Conservation (phyloP, 345 rosid genomes). For the Rhodomyrtus tomentosa region DNA sequence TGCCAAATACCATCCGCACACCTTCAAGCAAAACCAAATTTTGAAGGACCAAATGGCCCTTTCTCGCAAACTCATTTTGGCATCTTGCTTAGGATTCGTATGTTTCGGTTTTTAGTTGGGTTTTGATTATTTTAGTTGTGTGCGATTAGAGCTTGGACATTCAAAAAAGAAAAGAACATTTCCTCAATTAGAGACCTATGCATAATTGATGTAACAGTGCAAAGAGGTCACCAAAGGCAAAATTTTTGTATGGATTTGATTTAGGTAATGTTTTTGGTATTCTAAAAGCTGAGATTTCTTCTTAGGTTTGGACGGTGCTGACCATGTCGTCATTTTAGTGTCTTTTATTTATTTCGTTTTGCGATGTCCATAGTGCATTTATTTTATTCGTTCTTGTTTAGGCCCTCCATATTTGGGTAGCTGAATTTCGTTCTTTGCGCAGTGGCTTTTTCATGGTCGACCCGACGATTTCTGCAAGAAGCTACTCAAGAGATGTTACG, state of each 20-base stretch:
- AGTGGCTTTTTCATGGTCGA: conserved; percentile 38
- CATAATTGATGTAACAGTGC: background rate
- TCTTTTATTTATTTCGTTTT: background rate
- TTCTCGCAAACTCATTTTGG: background rate
- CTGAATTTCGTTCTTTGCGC: background rate
- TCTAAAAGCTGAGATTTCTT: background rate
- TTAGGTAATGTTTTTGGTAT: background rate
- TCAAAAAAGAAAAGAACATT: background rate
- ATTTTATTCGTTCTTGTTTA: background rate
- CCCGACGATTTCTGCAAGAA: conserved; percentile 30
- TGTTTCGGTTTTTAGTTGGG: background rate
- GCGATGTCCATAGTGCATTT: background rate
- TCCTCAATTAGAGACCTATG: background rate
- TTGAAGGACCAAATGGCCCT: background rate
- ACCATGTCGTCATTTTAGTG: background rate
- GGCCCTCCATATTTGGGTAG: background rate
- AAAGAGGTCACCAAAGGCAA: background rate
- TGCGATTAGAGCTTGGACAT: background rate
- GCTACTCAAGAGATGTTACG: conserved; percentile 30
- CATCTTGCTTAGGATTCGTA: background rate
- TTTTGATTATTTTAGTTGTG: background rate
- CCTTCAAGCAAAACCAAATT: background rate
- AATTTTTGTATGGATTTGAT: background rate
- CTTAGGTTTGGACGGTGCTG: background rate
- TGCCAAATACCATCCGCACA: background rate